Percentiles rank a stretch among this genome's conserved stretches.
Conservation (phyloP, 495 filamentous ascomycete genomes). For the Penicillium maclennaniae region DNA sequence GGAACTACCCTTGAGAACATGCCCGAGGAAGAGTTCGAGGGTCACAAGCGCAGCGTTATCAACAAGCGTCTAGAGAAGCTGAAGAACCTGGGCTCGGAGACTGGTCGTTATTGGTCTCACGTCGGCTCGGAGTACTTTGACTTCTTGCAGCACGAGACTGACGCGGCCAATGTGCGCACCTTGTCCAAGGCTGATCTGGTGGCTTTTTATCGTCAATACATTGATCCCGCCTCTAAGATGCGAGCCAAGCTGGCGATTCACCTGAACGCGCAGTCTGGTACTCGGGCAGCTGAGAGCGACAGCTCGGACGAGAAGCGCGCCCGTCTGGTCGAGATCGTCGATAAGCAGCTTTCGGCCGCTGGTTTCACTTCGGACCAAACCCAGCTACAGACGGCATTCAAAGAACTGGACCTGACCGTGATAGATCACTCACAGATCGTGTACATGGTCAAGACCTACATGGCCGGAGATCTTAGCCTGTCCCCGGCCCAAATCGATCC, state of each 20-base stretch:
- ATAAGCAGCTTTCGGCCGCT: slow-evolving; percentile 48
- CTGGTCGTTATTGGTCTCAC: slow-evolving; percentile 74
- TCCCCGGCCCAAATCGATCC: slow-evolving; percentile 38
- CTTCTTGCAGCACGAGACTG: slow-evolving; percentile 75
- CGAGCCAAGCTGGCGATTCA: slow-evolving; percentile 83
- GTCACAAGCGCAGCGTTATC: slow-evolving; percentile 84
- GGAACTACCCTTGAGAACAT: slow-evolving; percentile 65
- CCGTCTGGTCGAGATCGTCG: slow-evolving; percentile 46
- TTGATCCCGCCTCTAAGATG: slow-evolving; percentile 65
- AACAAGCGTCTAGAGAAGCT: slow-evolving; percentile 86
- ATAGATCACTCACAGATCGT: slow-evolving; percentile 43
- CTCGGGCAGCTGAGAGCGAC: slow-evolving; percentile 27
- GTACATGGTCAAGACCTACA: slow-evolving; percentile 44
- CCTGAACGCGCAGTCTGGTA: slow-evolving; percentile 66
- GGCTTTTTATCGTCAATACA: slow-evolving; percentile 73
- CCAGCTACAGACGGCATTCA: slow-evolving; percentile 42
- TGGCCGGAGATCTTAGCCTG: slow-evolving; percentile 44
- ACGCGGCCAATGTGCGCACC: slow-evolving; percentile 68
- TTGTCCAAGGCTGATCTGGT: slow-evolving; percentile 76
- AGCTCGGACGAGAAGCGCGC: slow-evolving; percentile 49
- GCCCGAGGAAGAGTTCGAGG: slow-evolving; percentile 81
- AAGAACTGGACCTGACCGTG: slow-evolving; percentile 42
- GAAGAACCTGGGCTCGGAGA: slow-evolving; percentile 89
- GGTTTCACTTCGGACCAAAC: slow-evolving; percentile 44
- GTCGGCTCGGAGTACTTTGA: slow-evolving; percentile 84